Evolutionary conservation across 768 basidiomycete genomes (phyloP), one percentile per base, ranked within the genome.

Genomic region (Leccinellum albellum): DNA sequence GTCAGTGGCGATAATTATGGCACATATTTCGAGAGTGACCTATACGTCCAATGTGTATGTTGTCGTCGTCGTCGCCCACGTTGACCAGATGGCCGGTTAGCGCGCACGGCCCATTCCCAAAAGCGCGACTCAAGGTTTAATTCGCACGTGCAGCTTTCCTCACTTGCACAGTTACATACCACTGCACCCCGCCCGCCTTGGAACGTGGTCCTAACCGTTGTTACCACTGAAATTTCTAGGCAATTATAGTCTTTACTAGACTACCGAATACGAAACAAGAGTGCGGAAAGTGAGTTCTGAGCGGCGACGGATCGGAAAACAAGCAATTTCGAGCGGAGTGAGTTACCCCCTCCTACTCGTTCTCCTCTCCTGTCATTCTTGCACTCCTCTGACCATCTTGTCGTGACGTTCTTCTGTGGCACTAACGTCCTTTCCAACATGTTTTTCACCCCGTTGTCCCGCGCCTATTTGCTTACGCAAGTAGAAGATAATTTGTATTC

Each of bases 251-350:
- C 51, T 26, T 49, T 49, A 10, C 45, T 42, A 24, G 37, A 29
- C 55, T 52, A 55, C 33, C 40, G 60, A 58, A 52, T 48, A 52
- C 64, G 37, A 58, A 50, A 42, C 40, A 53, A 58, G 52, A 50
- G 51, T 49, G 54, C 50, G 59, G 61, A 64, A 55, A 50, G 47
- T 48, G 31, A 64, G 64, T 72, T 72, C 70, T 70, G 70, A 72
- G 70, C 70, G 72, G 72, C 72, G 70, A 65, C 70, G 63, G 63
- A 71, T 71, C 70, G 70, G 70, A 73, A 70, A 70, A 59, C 59
- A 54, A 62, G 72, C 72, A 68, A 67, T 72, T 72, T 72, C 62
- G 72, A 64, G 70, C 70, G 70, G 70, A 72, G 70, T 72, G 70
- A 71, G 70, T 73, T 59, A 13, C 37, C 29, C 40, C 28, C 20